phyloP scores from a whole-genome alignment of 306 rosid species.

The Luffa aegyptiaca region DNA sequence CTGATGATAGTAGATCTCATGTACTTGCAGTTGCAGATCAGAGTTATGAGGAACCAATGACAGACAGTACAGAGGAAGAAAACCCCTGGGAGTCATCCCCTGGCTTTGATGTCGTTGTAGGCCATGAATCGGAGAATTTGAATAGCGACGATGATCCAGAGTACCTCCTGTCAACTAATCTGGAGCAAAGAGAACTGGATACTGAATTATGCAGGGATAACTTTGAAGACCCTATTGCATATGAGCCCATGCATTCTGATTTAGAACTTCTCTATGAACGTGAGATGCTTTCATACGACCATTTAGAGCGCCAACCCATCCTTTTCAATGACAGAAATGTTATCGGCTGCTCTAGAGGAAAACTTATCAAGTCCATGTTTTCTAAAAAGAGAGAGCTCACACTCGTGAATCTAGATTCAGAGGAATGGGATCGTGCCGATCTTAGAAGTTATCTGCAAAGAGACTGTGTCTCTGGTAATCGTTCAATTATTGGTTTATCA shows the following conservation, averaged over 20 bases:
- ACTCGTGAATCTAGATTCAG: slow-evolving; percentile 27
- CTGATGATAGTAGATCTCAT: slow-evolving; percentile 24
- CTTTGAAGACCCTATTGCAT: slow-evolving; percentile 32
- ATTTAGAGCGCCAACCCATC: slow-evolving; percentile 24
- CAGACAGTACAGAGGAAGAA: slow-evolving; percentile 37
- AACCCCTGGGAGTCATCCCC: slow-evolving; percentile 76
- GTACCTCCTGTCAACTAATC: slow-evolving; percentile 29
- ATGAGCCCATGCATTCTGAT: slow-evolving; percentile 28
- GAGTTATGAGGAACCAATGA: slow-evolving; percentile 44
- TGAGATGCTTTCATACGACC: slow-evolving; percentile 22
- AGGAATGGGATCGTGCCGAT: slow-evolving; percentile 34
- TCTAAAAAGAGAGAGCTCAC: slow-evolving; percentile 38
- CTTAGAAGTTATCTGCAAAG: slow-evolving; percentile 57
- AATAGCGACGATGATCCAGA: slow-evolving; percentile 37
- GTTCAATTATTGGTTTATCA: slow-evolving; percentile 23
- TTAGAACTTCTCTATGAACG: slow-evolving; percentile 34
- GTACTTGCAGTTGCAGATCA: slow-evolving; percentile 19
- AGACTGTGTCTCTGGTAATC: slow-evolving; percentile 27
- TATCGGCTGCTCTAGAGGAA: slow-evolving; percentile 27
- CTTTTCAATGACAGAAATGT: slow-evolving; percentile 22
- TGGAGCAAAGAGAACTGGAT: slow-evolving; percentile 28
- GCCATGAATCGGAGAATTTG: slow-evolving; percentile 34
- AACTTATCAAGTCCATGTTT: slow-evolving; percentile 32
- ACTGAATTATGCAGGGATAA: slow-evolving; percentile 31
- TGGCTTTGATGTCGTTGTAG: slow-evolving; percentile 88